These are phyloP conservation scores for Ascochyta viciae-villosae DNA, from an alignment of 2,329 filamentous ascomycete genomes.

Conservation along the genomic window DNA sequence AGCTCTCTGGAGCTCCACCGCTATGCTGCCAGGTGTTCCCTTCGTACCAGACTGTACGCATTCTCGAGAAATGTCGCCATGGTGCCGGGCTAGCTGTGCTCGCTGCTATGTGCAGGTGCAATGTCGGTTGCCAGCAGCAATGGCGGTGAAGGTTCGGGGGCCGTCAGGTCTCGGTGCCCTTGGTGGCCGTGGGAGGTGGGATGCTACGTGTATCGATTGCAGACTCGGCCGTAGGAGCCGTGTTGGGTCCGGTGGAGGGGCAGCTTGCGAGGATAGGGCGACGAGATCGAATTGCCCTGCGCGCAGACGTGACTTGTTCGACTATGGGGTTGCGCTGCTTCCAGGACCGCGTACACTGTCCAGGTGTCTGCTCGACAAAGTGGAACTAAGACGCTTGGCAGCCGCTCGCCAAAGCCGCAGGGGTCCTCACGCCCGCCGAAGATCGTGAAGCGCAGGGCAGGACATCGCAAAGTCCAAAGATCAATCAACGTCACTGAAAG, in stretches of 20 bases:
- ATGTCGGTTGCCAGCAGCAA: constrained; percentile 25
- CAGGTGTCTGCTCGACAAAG: constrained; percentile 50
- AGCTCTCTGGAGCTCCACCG: constrained; percentile 35
- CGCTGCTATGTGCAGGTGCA: constrained; percentile 7
- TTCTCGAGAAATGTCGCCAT: constrained; percentile 97
- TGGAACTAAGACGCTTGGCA: constrained; percentile 29
- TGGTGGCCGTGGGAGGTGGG: constrained; percentile 39
- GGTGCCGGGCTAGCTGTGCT: constrained; percentile 50
- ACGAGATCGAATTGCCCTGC: constrained; percentile 25
- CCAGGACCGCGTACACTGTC: constrained; percentile 37
- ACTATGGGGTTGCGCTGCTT: constrained; percentile 29
- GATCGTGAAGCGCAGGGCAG: constrained; percentile 25
- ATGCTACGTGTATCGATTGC: constrained; percentile 45
- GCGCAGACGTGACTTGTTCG: constrained; percentile 28
- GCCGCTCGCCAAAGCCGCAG: constrained; percentile 29
- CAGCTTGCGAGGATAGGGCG: constrained; percentile 15
- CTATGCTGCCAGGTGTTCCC: constrained; percentile 36
- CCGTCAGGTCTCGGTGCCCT: constrained; percentile 37
- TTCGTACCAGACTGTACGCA: constrained; percentile 80
- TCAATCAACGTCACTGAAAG: constrained; percentile 5
- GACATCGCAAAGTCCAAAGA: constrained; percentile 13
- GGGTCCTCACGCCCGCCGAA: constrained; percentile 33
- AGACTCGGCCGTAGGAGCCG: constrained; percentile 17
- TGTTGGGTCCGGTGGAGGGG: constrained; percentile 21
- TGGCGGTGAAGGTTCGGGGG: constrained; percentile 39